A percentile compares a stretch with the other conserved stretches of the same genome.
Evolutionary conservation across 2,329 filamentous ascomycete genomes (phyloP).

Genomic region (Leptographium wingfieldii): DNA sequence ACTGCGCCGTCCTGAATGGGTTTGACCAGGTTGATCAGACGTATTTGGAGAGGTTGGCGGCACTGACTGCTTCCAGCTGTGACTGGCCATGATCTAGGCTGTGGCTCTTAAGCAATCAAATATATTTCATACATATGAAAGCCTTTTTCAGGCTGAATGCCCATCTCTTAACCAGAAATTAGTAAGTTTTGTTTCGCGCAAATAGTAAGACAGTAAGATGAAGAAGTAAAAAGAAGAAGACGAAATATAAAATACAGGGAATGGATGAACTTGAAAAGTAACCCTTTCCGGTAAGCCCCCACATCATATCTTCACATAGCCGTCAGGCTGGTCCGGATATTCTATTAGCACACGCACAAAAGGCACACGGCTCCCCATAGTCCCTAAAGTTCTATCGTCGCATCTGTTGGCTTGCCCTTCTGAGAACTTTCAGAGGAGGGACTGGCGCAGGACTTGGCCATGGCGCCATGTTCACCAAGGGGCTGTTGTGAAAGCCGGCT

Average conservation of each 20-base stretch:
- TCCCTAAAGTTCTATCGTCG: not conserved
- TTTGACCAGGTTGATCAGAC: slow-evolving; percentile 57
- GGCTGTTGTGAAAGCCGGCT: no score
- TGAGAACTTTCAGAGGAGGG: not conserved
- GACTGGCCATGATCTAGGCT: slow-evolving; percentile 37
- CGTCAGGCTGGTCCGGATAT: not conserved
- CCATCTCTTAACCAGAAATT: not conserved
- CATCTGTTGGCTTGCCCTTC: not conserved
- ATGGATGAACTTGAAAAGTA: not conserved
- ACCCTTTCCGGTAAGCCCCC: not conserved
- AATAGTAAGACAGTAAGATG: not conserved
- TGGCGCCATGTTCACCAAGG: not conserved
- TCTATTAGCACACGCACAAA: not conserved
- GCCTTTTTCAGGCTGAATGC: not conserved
- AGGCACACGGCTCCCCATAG: not conserved
- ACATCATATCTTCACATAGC: not conserved
- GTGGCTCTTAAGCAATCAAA: not conserved
- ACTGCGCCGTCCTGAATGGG: slow-evolving; percentile 54
- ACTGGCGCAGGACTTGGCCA: not conserved
- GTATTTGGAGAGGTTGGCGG: slow-evolving; percentile 54
- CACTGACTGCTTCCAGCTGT: slow-evolving; percentile 44
- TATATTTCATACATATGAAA: not conserved
- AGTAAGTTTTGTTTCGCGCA: not conserved
- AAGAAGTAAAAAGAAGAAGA: not conserved
- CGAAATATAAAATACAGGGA: not conserved